Base-by-base conservation (phyloP, 2,329 filamentous ascomycete genomes). In the Phaeosphaeriaceae sp. region DNA sequence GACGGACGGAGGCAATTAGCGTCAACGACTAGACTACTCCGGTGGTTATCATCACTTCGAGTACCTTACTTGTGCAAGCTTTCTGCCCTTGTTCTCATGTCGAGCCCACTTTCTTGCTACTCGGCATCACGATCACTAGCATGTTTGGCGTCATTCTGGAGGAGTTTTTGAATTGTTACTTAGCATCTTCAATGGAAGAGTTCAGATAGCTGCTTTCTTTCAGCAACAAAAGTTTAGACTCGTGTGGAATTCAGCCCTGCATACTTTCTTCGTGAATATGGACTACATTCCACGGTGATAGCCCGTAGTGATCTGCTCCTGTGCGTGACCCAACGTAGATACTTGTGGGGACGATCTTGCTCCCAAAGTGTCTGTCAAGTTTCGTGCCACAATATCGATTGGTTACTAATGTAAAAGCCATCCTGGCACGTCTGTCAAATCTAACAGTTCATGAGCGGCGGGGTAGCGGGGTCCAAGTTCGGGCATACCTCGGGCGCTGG, bases 41-140 rank as follows among this genome's bases (percentile, higher is more conserved):
- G 63, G 61, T 62, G 56, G 67, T 61, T 69, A 70, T 65, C 61
- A 63, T 64, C 54, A 48, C 58, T 57, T 63, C 60, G 61, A 67
- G 68, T 44, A 19, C 59, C 36, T 40, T 65, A 68, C 61, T 67
- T 58, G 56, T 66, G 52, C 60, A 65, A 51, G 56, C 55, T 48
- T 36, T 42, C 42, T 42, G 55, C 42, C 57, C 53, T 47, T 53
- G 31, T 36, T 36, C 51, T 63, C 51, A 56, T 48, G 45, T 48
- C 33, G 21, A 41, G 19, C 47, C 46, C 49, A 33, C 56, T 49
- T 49, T 46, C 21, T 48, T 42, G 47, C 53, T 53, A 33, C 53
- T 33, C 19, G 40, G 52, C 47, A 53, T 50, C 31, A 53, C 22
- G 46, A 53, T 54, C 54, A 51, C 57, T 63, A 54, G 63, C 63